These are phyloP conservation scores for Penicillium palitans DNA, from an alignment of 2,329 filamentous ascomycete genomes.

Conservation along the genomic window DNA sequence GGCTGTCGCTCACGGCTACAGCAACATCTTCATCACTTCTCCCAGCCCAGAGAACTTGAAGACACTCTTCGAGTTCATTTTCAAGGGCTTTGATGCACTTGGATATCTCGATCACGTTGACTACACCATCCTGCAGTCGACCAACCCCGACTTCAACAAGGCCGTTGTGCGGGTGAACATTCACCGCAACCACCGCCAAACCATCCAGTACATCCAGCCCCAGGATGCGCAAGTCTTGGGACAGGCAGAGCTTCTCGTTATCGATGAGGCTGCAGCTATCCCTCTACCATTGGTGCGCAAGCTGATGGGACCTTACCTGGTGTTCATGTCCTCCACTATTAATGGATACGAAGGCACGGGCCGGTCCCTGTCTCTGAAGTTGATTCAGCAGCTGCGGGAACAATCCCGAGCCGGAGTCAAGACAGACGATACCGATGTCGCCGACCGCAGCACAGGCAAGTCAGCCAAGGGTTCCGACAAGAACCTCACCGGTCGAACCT, in stretches of 20 bases:
- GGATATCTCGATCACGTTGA: constrained; percentile 94
- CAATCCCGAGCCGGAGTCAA: constrained; percentile 72
- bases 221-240: constrained; percentile 94
- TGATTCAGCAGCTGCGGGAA: constrained; percentile 95
- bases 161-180: constrained; percentile 97
- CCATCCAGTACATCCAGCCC: constrained; percentile 96
- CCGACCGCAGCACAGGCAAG: constrained; percentile 78
- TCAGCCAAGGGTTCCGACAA: constrained; percentile 63
- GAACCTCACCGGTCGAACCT: constrained; percentile 67
- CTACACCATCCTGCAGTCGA: constrained; percentile 97
- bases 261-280: constrained; percentile 96
- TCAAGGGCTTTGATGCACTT: constrained; percentile 95
- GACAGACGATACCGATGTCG: constrained; percentile 62
- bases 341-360: constrained; percentile 98
- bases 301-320: constrained; percentile 92
- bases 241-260: constrained; percentile 91
- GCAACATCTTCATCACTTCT: constrained; percentile 98
- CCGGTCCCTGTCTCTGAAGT: constrained; percentile 87
- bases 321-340: constrained; percentile 99
- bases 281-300: constrained; percentile 89
- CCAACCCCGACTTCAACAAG: constrained; percentile 98
- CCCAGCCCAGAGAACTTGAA: constrained; percentile 98
- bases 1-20: constrained; percentile 93
- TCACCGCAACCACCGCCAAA: constrained; percentile 90
- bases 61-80: constrained; percentile 96